Evolutionary conservation across 2,329 filamentous ascomycete genomes (phyloP).

Genomic region (Diaporthe humulicola): DNA sequence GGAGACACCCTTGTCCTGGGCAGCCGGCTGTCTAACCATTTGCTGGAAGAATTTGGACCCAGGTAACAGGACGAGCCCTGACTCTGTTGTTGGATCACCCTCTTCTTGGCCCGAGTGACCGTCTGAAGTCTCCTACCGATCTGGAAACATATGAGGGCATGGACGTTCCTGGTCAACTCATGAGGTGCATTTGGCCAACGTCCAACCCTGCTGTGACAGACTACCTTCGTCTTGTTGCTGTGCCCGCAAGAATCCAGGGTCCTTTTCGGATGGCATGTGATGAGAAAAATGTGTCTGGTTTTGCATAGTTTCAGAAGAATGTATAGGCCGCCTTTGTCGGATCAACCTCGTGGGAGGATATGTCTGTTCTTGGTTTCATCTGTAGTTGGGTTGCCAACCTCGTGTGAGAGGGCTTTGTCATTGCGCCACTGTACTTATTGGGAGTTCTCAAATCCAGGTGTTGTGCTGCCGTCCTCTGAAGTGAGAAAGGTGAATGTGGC

Average conservation of each 20-base stretch:
- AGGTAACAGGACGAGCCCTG: background rate
- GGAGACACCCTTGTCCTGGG: background rate
- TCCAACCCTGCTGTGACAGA: background rate
- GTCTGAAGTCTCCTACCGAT: conserved; percentile 7
- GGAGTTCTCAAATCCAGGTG: background rate
- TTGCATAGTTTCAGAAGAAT: background rate
- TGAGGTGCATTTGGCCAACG: background rate
- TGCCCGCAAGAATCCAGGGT: background rate
- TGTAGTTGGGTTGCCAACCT: background rate
- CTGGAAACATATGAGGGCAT: background rate
- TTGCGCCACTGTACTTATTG: background rate
- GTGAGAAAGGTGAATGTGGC: too few relatives aligned
- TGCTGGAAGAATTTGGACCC: conserved; percentile 1
- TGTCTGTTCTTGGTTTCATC: background rate
- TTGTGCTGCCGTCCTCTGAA: background rate
- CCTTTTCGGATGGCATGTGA: conserved; percentile 1
- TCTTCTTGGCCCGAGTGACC: background rate
- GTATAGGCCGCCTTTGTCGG: background rate
- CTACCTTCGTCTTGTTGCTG: background rate
- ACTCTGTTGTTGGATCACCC: background rate
- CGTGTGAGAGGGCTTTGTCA: background rate
- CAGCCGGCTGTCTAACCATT: background rate
- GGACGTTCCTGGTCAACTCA: background rate
- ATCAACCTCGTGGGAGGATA: background rate
- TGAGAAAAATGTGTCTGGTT: background rate